Base-by-base conservation (phyloP, 768 basidiomycete genomes). In the Mrakia gelida region DNA sequence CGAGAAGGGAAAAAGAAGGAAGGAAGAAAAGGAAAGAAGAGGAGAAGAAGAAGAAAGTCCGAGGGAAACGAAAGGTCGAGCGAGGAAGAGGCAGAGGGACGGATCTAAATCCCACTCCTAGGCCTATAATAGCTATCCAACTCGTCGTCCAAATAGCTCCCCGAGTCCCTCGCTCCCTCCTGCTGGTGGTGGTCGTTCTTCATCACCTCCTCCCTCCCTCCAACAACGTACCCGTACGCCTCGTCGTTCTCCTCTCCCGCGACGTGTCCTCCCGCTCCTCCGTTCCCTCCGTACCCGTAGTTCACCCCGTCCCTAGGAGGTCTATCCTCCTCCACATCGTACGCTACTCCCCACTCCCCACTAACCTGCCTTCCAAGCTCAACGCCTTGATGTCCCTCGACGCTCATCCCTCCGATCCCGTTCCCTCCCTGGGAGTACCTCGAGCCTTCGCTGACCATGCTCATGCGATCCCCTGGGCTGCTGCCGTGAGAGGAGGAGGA, bases 81-180 rank as follows among this genome's bases (percentile, higher is more conserved):
- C 11, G 21, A 2, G 26, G 32, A 5, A 38, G 11, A 23, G 8
- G 38, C 38, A 8, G 21, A 30, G 63, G 16, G 21, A 18, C 2
- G 59, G 30, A 62, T 43, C 67, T 70, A 70, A 23, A 70, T 70
- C 34, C 67, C 67, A n/a, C 67, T 70, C 67, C 67, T 70, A 18
- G 67, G 67, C 67, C 67, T 70, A 41, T 70, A 70, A 8, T 70
- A 70, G 41, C 67, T 70, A 0, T 70, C 67, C 34, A 70, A 38
- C 67, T 70, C 67, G 3, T 70, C 67, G 26, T 70, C 67, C 67
- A 70, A 15, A 38, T 70, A 70, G 16, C 65, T 38, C 67, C 34
- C 67, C 5, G 41, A 45, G 18, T 70, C 67, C 67, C 67, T 70
- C 34, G 8, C 38, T 13, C 34, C 38, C 10, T 3, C 11, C 65